Base-by-base conservation (phyloP, 1,284 basidiomycete species). In the Ceratobasidium sp. region DNA sequence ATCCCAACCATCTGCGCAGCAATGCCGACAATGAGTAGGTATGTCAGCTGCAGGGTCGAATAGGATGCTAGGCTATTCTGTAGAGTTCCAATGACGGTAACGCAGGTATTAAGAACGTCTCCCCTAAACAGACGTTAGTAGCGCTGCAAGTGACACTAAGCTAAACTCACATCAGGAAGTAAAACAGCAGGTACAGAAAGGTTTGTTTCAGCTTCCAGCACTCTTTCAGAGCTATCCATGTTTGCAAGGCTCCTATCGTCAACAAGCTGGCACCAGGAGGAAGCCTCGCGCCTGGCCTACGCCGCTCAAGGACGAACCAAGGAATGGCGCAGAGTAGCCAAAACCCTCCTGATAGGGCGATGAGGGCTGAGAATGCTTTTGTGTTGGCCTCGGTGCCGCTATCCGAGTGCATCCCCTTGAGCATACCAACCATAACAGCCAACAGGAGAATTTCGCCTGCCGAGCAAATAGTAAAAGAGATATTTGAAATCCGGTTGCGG, bases 401-500 rank as follows among this genome's bases (percentile, higher is more conserved):
- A 68, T 86, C 86, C 1, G 89, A 86, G 62, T 88, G 85, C 58
- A 94, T 80, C 0, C 85, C 91, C 80, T 90, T 88, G 16, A 94
- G 83, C 58, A 94, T 93, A 19, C 91, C 92, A 51, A 92, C 88
- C 85, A 94, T 92, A 71, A 94, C 81, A 0, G 87, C 89, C 16
- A 94, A 86, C 43, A 94, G 86, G 62, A 92, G 65, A 46, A 93
- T 85, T 82, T 92, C 91, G 56, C 91, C 92, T 0, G 85, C 84
- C 0, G 91, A 93, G 77, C 85, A 89, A 31, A 94, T 83, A 0
- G 91, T 84, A 78, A 94, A 93, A 0, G 92, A 91, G 8, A 93
- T 84, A 77, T 94, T 94, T 0, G 90, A 92, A 51, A 94, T 87
- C n/a, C 90, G 87, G 78, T 94, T 94, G 19, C 91, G 87, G 14